Evolutionary conservation across 768 basidiomycete genomes (phyloP), one percentile per base, ranked within the genome.

Genomic region (Podaxis rugospora): DNA sequence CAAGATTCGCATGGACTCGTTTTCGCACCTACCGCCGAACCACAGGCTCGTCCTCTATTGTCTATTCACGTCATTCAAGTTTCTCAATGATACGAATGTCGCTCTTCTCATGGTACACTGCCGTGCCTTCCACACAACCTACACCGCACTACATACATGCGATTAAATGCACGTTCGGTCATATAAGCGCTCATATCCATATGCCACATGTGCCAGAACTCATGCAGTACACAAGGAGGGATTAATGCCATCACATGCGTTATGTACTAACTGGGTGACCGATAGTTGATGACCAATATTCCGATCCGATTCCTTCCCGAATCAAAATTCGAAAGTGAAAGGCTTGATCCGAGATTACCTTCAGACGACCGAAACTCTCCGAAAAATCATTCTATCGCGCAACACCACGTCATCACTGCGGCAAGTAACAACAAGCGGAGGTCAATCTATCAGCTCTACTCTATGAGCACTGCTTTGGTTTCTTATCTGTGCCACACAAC

Each of bases 291-390:
- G 23, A 49, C 47, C 37, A 16, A 40, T 10, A 5, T 21, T 55
- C 37, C 54, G 54, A 55, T 55, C 54, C 54, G 54, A 28, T 42
- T 42, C 54, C 25, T 40, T 55, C 53, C 53, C 53, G 23, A 27
- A 37, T 6, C 21, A 4, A 23, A 14, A 54, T 40, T 39, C 42
- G 54, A 55, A 39, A 27, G 13, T 55, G 27, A 28, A 28, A 28
- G 27, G 27, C 27, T 28, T 55, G 54, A 55, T 55, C 54, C 54
- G 54, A 44, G 5, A 7, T 7, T 21, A 14, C 16, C 16, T 18
- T 55, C 52, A 6, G 9, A n/a, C n/a, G 9, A 21, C 47, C 52
- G 16, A 28, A 54, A 7, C 10, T 10, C 21, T 4, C 35, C 32
- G 21, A 16, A 4, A 27, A n/a, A 21, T 55, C 10, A 27, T 11